Evolutionary conservation across 2,329 filamentous ascomycete species (phyloP).

Genomic region (Dothistroma septosporum): DNA sequence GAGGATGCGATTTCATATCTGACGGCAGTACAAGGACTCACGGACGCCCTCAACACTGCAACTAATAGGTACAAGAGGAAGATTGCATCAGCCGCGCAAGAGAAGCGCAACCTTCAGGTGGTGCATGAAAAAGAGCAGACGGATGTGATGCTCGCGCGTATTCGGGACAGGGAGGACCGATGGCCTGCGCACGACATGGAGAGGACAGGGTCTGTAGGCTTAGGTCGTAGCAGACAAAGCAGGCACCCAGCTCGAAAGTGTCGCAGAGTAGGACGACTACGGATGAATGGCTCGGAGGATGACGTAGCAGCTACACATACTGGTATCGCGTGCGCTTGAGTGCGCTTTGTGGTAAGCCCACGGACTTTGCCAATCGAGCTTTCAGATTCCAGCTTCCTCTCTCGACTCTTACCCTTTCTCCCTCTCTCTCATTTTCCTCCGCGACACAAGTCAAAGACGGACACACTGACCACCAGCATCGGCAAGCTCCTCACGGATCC

Average conservation of each 20-base stretch:
- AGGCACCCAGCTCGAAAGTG: neutral
- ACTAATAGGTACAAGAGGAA: too few species aligned
- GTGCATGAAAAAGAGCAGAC: neutral
- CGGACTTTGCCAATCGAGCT: neutral
- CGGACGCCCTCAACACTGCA: too few species aligned
- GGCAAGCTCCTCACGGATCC: slow-evolving; percentile 1
- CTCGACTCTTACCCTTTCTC: neutral
- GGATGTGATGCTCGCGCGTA: neutral
- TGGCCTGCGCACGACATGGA: neutral
- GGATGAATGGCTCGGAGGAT: neutral
- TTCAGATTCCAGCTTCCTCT: neutral
- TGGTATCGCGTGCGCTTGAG: neutral
- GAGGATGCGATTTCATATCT: too few species aligned
- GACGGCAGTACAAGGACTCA: too few species aligned
- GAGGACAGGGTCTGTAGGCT: neutral
- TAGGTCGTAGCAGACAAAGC: neutral
- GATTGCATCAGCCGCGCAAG: too few species aligned
- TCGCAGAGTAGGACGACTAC: neutral
- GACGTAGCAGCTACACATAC: neutral
- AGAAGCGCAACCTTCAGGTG: neutral
- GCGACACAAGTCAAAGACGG: neutral
- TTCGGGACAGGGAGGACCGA: too few species aligned
- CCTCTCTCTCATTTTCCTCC: neutral
- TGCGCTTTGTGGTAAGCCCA: neutral
- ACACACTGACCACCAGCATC: neutral